phyloP scores from a whole-genome alignment of 352 stramenopile genomes.

The Phytophthora pisi region DNA sequence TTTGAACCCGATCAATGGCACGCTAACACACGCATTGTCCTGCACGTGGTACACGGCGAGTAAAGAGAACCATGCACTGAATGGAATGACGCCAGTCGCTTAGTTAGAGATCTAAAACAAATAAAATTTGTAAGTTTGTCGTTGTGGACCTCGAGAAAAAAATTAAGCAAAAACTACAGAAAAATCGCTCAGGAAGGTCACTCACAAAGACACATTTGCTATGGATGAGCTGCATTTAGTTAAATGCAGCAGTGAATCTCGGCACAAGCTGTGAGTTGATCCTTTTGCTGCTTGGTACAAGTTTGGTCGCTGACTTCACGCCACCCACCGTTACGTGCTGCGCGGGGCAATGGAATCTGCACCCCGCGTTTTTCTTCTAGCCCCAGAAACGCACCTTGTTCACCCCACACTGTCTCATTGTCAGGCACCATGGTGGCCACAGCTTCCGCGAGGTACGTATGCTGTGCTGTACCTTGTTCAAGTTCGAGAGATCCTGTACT shows the following conservation, averaged over 20 bases:
- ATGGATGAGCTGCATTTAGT: not conserved
- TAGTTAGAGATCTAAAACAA: not conserved
- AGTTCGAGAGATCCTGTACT: too few relatives aligned
- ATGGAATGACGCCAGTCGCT: conserved; percentile 1
- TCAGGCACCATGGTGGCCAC: not conserved
- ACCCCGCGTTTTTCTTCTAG: not conserved
- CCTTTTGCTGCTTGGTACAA: too few relatives aligned
- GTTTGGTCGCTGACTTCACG: not conserved
- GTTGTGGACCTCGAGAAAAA: not conserved
- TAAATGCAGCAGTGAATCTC: not conserved
- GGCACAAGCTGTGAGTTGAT: too few relatives aligned
- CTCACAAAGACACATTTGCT: not conserved
- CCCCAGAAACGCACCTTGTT: not conserved
- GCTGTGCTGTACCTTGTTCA: too few relatives aligned
- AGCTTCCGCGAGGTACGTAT: too few relatives aligned
- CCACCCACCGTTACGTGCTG: not conserved
- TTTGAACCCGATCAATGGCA: conserved; percentile 20
- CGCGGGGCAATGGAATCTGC: not conserved
- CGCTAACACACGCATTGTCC: conserved; percentile 11
- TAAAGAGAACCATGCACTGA: not conserved
- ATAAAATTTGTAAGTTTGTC: not conserved
- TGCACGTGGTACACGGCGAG: not conserved
- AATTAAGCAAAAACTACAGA: not conserved
- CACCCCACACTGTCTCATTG: not conserved
- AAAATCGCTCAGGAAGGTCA: too few relatives aligned